Percentiles rank a stretch among this genome's conserved stretches.
Conservation (phyloP, 495 filamentous ascomycete species). For the Amniculicola lignicola region DNA sequence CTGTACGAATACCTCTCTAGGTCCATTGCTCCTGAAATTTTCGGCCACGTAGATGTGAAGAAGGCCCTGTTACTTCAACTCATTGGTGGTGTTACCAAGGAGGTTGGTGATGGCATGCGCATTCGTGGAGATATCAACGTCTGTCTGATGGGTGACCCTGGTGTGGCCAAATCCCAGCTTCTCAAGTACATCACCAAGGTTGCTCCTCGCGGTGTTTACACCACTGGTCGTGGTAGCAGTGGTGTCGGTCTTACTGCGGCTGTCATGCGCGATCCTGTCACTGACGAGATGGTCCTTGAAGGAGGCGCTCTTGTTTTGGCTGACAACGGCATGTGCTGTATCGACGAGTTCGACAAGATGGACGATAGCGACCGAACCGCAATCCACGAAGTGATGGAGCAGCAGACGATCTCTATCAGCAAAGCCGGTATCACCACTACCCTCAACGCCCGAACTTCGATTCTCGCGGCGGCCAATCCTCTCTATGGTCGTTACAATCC, state of each 20-base stretch:
- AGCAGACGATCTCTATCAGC: conserved; percentile 97
- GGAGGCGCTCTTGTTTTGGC: conserved; percentile 93
- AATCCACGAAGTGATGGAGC: conserved; percentile 99
- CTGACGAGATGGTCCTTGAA: conserved; percentile 98
- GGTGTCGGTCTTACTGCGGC: conserved; percentile 97
- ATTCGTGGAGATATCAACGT: conserved; percentile 99
- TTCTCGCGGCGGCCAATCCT: conserved; percentile 96
- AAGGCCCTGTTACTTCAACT: conserved; percentile 92
- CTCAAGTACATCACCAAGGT: conserved; percentile 98
- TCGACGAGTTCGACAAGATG: conserved; percentile 99
- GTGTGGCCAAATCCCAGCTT: conserved; percentile 97
- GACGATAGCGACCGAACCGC: conserved; percentile 93
- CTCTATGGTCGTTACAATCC: conserved; percentile 98
- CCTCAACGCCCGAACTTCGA: conserved; percentile 92
- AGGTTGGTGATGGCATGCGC: conserved; percentile 95
- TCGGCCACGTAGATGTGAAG: conserved; percentile 93
- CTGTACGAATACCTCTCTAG: conserved; percentile 92
- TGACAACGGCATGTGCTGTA: conserved; percentile 98
- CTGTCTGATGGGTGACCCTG: conserved; percentile 98
- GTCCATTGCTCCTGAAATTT: conserved; percentile 97
- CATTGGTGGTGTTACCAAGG: conserved; percentile 94
- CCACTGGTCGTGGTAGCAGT: conserved; percentile 90
- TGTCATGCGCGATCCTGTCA: conserved; percentile 97
- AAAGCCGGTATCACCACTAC: conserved; percentile 97
- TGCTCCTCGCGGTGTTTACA: conserved; percentile 94